Percentiles rank a stretch among this genome's conserved stretches.
Evolutionary conservation across 805 yeast genomes (phyloP).

Genomic region (Barnettozyma sp.): DNA sequence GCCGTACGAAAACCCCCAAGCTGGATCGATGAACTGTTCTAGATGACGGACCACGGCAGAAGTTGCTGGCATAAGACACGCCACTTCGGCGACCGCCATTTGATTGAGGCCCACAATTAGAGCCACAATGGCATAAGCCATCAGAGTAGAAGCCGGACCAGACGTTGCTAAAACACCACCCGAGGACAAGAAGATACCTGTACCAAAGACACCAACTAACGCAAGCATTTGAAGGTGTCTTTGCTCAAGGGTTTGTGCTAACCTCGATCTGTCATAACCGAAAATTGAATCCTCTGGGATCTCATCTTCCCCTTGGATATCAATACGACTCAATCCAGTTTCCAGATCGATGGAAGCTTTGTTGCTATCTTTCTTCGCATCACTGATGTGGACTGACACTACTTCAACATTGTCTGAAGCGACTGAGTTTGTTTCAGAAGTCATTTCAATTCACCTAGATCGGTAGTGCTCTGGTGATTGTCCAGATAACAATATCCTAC

Average conservation of each 20-base stretch:
- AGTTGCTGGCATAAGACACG: slow-evolving; percentile 33
- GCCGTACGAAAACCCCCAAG: slow-evolving; percentile 41
- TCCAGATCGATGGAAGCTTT: not conserved
- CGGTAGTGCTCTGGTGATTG: no score
- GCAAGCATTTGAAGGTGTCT: slow-evolving; percentile 42
- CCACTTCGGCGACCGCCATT: slow-evolving; percentile 33
- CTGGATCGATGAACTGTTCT: slow-evolving; percentile 35
- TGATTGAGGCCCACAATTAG: slow-evolving; percentile 33
- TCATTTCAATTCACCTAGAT: no score
- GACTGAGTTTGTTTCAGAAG: no score
- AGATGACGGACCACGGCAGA: slow-evolving; percentile 32
- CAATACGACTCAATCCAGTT: not conserved
- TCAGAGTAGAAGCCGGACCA: slow-evolving; percentile 30
- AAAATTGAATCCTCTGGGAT: slow-evolving; percentile 9
- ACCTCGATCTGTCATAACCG: slow-evolving; percentile 11
- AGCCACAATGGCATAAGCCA: slow-evolving; percentile 30
- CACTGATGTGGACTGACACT: no score
- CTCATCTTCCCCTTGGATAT: no score
- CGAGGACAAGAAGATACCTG: slow-evolving; percentile 34
- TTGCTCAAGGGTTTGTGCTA: slow-evolving; percentile 16
- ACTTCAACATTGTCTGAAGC: no score
- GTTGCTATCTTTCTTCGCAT: not conserved
- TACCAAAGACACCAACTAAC: slow-evolving; percentile 39
- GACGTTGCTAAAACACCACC: slow-evolving; percentile 32
- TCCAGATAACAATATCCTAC: no score